Evolutionary conservation across 345 rosid genomes (phyloP).

Genomic region (Eucalyptus regnans): DNA sequence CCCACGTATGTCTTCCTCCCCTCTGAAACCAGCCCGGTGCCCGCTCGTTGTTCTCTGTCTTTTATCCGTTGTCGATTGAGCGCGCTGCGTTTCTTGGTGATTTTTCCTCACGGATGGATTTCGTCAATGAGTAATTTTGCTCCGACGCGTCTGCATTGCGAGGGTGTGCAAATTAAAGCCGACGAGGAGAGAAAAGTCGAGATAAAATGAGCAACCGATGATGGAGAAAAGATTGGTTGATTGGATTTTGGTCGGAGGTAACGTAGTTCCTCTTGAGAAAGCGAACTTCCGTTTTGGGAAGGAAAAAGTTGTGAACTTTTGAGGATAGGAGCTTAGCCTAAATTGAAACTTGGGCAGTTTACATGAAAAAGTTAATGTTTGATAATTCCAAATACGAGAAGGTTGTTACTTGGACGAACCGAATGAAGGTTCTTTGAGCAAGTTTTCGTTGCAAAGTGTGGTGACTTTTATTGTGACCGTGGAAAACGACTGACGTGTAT

Average conservation of each 20-base stretch:
- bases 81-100: background rate
- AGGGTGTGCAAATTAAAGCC: background rate
- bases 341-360: background rate
- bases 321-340: background rate
- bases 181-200: background rate
- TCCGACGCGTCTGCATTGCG: background rate
- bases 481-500: background rate
- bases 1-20: constrained; percentile 33
- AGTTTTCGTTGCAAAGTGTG: background rate
- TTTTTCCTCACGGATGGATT: background rate
- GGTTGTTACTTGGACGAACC: background rate
- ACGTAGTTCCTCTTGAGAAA: background rate
- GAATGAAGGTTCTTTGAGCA: background rate
- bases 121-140: background rate
- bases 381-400: background rate
- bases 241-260: background rate
- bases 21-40: background rate
- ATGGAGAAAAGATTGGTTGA: background rate
- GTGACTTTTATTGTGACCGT: background rate
- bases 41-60: background rate
- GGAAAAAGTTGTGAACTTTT: background rate
- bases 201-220: background rate
- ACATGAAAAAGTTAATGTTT: background rate
- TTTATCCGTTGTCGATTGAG: background rate
- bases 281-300: background rate